phyloP scores from a whole-genome alignment of 2,329 filamentous ascomycete genomes.

The Septoria petroselini region DNA sequence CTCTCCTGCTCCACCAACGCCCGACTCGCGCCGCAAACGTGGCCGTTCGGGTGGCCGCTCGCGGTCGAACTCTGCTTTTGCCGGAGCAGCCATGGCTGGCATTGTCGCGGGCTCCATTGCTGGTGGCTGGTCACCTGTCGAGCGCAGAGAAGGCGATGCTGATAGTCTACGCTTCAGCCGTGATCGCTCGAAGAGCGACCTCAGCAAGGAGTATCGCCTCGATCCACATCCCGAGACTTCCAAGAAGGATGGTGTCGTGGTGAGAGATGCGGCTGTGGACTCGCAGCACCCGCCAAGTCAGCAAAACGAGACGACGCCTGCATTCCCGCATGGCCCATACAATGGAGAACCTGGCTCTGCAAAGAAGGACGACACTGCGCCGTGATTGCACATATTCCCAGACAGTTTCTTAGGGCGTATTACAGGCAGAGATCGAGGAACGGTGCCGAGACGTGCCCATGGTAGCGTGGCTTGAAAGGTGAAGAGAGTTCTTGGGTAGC shows the following conservation, averaged over 20 bases:
- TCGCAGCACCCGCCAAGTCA: slow-evolving; percentile 44
- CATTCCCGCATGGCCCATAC: slow-evolving; percentile 45
- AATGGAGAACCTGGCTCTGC: slow-evolving; percentile 40
- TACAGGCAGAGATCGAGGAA: no score
- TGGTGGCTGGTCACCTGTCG: slow-evolving; percentile 68
- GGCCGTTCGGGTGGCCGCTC: slow-evolving; percentile 65
- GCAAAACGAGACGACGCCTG: slow-evolving; percentile 44
- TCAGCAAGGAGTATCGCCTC: slow-evolving; percentile 40
- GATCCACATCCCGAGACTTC: slow-evolving; percentile 52
- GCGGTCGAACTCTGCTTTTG: slow-evolving; percentile 68
- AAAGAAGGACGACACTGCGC: slow-evolving; percentile 35
- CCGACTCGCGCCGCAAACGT: slow-evolving; percentile 58
- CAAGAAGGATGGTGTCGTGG: slow-evolving; percentile 47
- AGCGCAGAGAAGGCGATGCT: slow-evolving; percentile 46
- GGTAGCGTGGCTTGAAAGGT: neutral
- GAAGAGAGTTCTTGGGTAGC: neutral
- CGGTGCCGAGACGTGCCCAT: no score
- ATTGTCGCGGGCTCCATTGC: slow-evolving; percentile 74
- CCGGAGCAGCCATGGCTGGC: slow-evolving; percentile 77
- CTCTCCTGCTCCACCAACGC: slow-evolving; percentile 47
- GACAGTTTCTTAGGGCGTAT: no score
- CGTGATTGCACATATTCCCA: slow-evolving; percentile 26
- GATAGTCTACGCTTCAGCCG: slow-evolving; percentile 27
- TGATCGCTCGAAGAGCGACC: slow-evolving; percentile 33
- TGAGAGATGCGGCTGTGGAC: slow-evolving; percentile 41